phyloP scores from a whole-genome alignment of 768 basidiomycete genomes.

The Tulasnella sp. region DNA sequence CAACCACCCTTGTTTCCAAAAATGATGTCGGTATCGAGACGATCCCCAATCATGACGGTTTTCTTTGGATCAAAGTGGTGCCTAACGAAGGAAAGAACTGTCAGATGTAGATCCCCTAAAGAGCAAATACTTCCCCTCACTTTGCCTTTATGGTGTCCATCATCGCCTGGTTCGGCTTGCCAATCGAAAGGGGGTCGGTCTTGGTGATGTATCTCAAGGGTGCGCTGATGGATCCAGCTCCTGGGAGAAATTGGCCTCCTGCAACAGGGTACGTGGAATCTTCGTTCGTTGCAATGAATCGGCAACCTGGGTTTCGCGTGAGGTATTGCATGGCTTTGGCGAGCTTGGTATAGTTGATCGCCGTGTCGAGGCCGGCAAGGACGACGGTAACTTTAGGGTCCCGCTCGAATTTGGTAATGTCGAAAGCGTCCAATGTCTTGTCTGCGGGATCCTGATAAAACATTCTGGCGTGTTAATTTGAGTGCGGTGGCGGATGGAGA shows the following conservation, averaged over 20 bases:
- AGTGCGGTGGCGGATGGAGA: neutral
- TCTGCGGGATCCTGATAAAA: slow-evolving; percentile 71
- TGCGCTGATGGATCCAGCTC: slow-evolving; percentile 78
- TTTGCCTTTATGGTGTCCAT: slow-evolving; percentile 84
- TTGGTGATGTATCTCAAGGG: slow-evolving; percentile 71
- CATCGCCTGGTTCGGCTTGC: slow-evolving; percentile 88
- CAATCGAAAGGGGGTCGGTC: slow-evolving; percentile 69
- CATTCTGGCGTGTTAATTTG: too few relatives aligned
- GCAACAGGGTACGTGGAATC: slow-evolving; percentile 80
- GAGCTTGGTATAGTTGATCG: slow-evolving; percentile 89
- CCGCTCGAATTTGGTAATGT: slow-evolving; percentile 57
- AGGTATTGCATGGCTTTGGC: slow-evolving; percentile 91
- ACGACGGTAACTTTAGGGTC: slow-evolving; percentile 87
- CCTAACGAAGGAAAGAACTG: slow-evolving; percentile 41
- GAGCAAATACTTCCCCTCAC: slow-evolving; percentile 37
- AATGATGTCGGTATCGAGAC: slow-evolving; percentile 90
- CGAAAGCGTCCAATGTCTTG: slow-evolving; percentile 65
- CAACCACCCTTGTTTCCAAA: slow-evolving; percentile 88
- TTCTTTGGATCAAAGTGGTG: slow-evolving; percentile 78
- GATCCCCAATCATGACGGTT: slow-evolving; percentile 97
- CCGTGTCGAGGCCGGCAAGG: slow-evolving; percentile 82
- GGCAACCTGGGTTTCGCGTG: slow-evolving; percentile 68
- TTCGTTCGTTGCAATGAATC: slow-evolving; percentile 86
- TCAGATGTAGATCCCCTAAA: neutral
- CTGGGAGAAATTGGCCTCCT: slow-evolving; percentile 67